Evolutionary conservation across 345 rosid genomes (phyloP).

Genomic region (Laguncularia racemosa): DNA sequence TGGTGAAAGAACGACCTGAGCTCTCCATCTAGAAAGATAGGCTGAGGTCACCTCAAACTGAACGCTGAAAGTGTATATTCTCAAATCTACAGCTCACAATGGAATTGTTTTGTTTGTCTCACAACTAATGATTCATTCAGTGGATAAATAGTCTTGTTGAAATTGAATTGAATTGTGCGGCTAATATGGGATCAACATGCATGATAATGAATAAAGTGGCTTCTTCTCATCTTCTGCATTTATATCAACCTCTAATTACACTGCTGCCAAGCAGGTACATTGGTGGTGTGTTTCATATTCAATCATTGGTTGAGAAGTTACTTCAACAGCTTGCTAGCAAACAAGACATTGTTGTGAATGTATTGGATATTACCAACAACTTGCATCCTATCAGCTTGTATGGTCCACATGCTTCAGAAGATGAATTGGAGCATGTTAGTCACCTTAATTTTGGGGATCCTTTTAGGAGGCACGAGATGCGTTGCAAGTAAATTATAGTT

Average conservation of each 20-base stretch:
- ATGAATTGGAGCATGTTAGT: constrained; percentile 57
- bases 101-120: too few relatives aligned
- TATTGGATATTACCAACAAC: constrained; percentile 60
- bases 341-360: constrained; percentile 88
- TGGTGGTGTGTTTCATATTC: constrained; percentile 89
- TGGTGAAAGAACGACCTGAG: too few relatives aligned
- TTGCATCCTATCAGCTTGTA: constrained; percentile 91
- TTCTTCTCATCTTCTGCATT: background rate
- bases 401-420: constrained; percentile 57
- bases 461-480: constrained; percentile 89
- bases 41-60: too few relatives aligned
- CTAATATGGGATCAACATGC: too few relatives aligned
- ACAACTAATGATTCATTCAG: too few relatives aligned
- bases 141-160: too few relatives aligned
- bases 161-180: too few relatives aligned
- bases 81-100: too few relatives aligned
- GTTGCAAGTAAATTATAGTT: constrained; percentile 60
- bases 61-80: too few relatives aligned
- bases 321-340: constrained; percentile 97
- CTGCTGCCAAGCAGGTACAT: constrained; percentile 54
- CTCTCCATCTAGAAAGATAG: too few relatives aligned
- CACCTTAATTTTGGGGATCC: constrained; percentile 89
- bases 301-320: constrained; percentile 85
- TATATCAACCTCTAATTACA: constrained; percentile 4
- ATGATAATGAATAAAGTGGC: background rate